These are phyloP conservation scores for Kazachstania sp. DNA, from an alignment of 1,139 yeast genomes.

Conservation along the genomic window DNA sequence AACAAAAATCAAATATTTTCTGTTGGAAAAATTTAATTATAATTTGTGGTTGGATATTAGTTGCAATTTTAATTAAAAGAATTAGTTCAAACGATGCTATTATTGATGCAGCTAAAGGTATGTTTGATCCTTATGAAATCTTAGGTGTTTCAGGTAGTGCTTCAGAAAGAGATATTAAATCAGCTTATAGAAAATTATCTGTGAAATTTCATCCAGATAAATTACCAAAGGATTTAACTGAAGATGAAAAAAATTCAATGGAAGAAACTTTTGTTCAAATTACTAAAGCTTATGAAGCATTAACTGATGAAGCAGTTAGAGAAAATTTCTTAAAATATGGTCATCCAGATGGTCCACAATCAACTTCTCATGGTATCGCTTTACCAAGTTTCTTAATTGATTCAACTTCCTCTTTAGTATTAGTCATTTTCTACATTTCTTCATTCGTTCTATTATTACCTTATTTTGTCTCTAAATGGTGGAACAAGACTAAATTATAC, in stretches of 20 bases:
- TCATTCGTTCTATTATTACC: conserved; percentile 81
- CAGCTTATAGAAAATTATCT: conserved; percentile 78
- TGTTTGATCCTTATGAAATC: conserved; percentile 86
- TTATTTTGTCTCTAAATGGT: conserved; percentile 74
- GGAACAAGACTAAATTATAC: conserved; percentile 73
- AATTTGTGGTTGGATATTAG: conserved; percentile 59
- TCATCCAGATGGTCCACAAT: conserved; percentile 97
- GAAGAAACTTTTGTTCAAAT: conserved; percentile 76
- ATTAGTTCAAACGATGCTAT: conserved; percentile 39
- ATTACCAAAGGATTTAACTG: conserved; percentile 55
- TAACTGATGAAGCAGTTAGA: conserved; percentile 81
- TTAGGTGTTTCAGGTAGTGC: conserved; percentile 67
- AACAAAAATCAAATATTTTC: conserved; percentile 31
- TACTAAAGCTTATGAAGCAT: conserved; percentile 87
- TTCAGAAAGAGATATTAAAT: conserved; percentile 67
- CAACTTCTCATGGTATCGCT: conserved; percentile 92
- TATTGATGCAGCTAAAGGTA: conserved; percentile 38
- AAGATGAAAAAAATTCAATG: conserved; percentile 46
- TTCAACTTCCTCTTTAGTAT: conserved; percentile 62
- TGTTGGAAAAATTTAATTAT: conserved; percentile 36
- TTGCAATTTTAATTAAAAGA: conserved; percentile 43
- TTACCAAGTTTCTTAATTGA: conserved; percentile 87
- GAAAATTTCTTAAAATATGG: conserved; percentile 83
- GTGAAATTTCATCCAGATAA: conserved; percentile 93
- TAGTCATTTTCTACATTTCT: conserved; percentile 55